Base-by-base conservation (phyloP, 805 yeast genomes). In the Hanseniaspora pseudoguilliermondii region DNA sequence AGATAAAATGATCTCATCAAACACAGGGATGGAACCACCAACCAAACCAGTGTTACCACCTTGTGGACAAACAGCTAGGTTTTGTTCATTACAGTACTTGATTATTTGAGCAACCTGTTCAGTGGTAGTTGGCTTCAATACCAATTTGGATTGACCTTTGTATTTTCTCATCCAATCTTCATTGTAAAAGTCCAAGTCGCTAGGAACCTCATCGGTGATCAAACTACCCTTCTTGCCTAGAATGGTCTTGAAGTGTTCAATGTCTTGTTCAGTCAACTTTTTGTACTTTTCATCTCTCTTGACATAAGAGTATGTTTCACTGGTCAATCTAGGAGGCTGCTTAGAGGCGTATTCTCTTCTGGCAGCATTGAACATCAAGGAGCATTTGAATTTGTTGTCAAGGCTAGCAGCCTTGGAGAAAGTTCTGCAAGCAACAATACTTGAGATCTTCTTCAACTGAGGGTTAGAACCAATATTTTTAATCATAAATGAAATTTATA, bases 1-100 rank as follows among this genome's bases (percentile, higher is more conserved):
- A 2, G 88, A 83, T 25, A 90, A 62, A 25, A 90, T 78, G 50
- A 90, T 79, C 70, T 90, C 97, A 69, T 90, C 97, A 69, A 88
- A 90, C 0, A 90, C 83, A 0, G 97, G 96, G 20, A 83, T 80
- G 5, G 95, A 84, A 5, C 97, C 97, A 60, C 97, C 97, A 43
- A 90, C 97, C 47, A 90, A 76, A 29, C 96, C 96, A 1, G 97
- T 91, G 70, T 91, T 90, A 62, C 97, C 97, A 66, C 97, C 96
- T 71, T 91, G 97, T 16, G 97, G 97, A 10, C 88, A 95, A 49
- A 90, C 81, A 0, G 97, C 96, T 32, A 90, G 69, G 58, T 76
- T 79, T 49, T 81, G 70, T 34, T 82, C 86, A 65, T 85, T 84
- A 73, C 96, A 87, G 70, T 88, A 84, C 66, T 80, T 81, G 65